These are phyloP conservation scores for Pestalotiopsis sp. DNA, from an alignment of 2,329 filamentous ascomycete genomes.

Conservation along the genomic window DNA sequence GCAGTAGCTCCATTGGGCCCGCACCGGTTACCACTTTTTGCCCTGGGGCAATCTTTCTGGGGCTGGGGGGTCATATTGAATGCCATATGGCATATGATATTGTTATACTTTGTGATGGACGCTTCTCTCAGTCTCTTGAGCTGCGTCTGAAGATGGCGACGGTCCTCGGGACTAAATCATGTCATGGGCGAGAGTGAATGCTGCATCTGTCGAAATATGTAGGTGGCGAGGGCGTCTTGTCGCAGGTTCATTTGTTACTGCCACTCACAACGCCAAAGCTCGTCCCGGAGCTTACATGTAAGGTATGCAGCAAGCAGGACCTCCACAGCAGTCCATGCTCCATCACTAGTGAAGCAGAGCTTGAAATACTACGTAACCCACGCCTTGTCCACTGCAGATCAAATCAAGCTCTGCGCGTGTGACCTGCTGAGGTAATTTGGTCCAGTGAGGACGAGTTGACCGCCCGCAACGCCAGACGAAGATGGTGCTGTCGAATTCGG, in stretches of 20 bases:
- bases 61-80: not conserved
- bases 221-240: not conserved
- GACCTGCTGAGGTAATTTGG: not conserved
- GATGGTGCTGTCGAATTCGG: not conserved
- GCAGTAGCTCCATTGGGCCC: slow-evolving; percentile 4
- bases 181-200: not conserved
- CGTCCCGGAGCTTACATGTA: not conserved
- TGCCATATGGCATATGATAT: no score
- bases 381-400: not conserved
- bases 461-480: not conserved
- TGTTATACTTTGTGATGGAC: no score
- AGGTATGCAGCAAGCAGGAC: not conserved
- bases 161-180: no score
- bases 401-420: not conserved
- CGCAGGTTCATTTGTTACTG: not conserved
- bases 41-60: not conserved
- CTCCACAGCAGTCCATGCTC: not conserved
- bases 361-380: not conserved
- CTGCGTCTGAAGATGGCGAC: no score
- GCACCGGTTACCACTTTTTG: not conserved
- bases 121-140: no score
- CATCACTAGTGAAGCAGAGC: not conserved
- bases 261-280: not conserved
- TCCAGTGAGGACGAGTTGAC: not conserved
- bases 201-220: not conserved